Evolutionary conservation across 2,329 filamentous ascomycete species (phyloP).

Genomic region (Epichloe festucae): DNA sequence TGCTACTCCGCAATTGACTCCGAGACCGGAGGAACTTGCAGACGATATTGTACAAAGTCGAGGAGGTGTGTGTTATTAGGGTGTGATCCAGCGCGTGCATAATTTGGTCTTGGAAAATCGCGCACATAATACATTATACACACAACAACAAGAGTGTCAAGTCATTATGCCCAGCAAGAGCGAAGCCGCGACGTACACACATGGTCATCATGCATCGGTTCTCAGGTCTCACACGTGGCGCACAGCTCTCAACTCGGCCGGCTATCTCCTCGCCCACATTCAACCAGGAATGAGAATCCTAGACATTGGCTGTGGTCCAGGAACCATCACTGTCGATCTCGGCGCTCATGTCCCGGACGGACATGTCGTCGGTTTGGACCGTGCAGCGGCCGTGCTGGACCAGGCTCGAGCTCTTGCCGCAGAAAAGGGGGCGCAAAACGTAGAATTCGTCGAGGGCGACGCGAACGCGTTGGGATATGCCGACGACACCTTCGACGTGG

Average conservation of each 20-base stretch:
- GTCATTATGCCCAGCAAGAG: not conserved
- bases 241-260: slow-evolving; percentile 28
- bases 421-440: slow-evolving; percentile 18
- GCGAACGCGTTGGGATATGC: slow-evolving; percentile 20
- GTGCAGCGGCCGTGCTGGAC: slow-evolving; percentile 18
- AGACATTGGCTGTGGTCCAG: slow-evolving; percentile 35
- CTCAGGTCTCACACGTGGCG: slow-evolving; percentile 25
- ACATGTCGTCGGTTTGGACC: slow-evolving; percentile 25
- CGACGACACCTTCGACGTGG: slow-evolving; percentile 26
- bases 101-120: no score
- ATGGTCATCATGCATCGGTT: slow-evolving; percentile 26
- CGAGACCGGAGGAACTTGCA: no score
- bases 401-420: slow-evolving; percentile 16
- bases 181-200: slow-evolving; percentile 18
- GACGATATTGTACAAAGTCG: no score
- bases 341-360: slow-evolving; percentile 23
- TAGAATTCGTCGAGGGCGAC: slow-evolving; percentile 20
- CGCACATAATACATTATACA: no score
- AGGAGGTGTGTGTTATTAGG: no score
- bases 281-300: slow-evolving; percentile 25
- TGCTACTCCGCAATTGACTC: no score
- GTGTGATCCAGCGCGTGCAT: no score
- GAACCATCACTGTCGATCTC: slow-evolving; percentile 32
- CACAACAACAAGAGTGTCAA: not conserved
- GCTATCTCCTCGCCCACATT: slow-evolving; percentile 28